Evolutionary conservation across 1,139 yeast genomes (phyloP).

Genomic region (Zygoascus hellenicus): DNA sequence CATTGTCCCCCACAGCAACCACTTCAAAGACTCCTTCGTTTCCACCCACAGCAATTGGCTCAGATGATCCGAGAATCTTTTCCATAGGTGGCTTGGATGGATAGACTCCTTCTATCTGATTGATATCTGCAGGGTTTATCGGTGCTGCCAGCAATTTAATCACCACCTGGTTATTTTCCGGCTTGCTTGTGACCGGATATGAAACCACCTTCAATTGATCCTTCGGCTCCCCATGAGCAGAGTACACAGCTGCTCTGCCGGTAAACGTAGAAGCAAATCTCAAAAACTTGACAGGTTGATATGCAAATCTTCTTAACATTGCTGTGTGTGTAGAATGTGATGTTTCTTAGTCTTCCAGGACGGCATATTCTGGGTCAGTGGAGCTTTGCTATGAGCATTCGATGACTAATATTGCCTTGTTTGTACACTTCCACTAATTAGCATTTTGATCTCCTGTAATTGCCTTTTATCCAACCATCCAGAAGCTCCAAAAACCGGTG

Average conservation of each 20-base stretch:
- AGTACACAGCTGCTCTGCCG: slow-evolving; percentile 24
- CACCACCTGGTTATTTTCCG: slow-evolving; percentile 41
- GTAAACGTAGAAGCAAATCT: background rate
- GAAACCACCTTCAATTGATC: slow-evolving; percentile 25
- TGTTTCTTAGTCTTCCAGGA: no score
- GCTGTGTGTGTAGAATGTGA: no score
- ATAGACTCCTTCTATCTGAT: slow-evolving; percentile 89
- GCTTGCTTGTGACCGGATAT: slow-evolving; percentile 23
- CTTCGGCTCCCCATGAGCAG: slow-evolving; percentile 30
- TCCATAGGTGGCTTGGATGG: slow-evolving; percentile 73
- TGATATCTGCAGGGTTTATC: slow-evolving; percentile 85
- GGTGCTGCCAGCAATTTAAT: slow-evolving; percentile 77
- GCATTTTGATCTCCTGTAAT: no score
- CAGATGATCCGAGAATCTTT: slow-evolving; percentile 46
- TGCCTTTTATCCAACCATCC: no score
- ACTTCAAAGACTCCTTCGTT: slow-evolving; percentile 93
- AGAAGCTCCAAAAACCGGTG: no score
- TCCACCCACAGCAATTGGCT: slow-evolving; percentile 76
- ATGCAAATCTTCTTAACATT: no score
- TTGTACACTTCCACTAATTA: no score
- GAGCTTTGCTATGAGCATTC: no score
- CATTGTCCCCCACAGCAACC: slow-evolving; percentile 55
- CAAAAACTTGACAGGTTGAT: no score
- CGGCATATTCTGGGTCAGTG: no score
- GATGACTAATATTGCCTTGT: no score